Percentiles rank a stretch among this genome's conserved stretches.
Evolutionary conservation across 23 red algal species (phyloP).

Genomic region (Agarophyton chilense): DNA sequence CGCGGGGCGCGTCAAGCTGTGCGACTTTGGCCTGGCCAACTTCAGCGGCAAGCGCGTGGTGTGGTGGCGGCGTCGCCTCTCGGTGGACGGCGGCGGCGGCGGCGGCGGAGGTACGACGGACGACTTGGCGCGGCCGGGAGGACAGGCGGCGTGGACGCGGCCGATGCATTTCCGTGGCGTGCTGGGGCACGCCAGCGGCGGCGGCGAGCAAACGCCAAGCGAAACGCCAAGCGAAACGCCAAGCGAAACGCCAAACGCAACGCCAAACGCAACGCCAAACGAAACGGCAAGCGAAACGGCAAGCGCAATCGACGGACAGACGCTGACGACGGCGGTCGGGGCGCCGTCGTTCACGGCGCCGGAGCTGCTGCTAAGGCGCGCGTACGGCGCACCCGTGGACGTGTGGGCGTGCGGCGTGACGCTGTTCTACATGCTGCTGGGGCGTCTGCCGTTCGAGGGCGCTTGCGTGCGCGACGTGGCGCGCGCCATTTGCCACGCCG

Average conservation of each 20-base stretch:
- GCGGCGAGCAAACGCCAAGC: neutral
- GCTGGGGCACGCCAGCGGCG: neutral
- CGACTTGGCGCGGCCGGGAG: neutral
- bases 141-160: neutral
- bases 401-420: constrained; percentile 85
- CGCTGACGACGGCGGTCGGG: constrained; percentile 69
- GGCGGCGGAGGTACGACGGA: constrained; percentile 15
- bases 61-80: neutral
- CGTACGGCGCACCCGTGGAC: constrained; percentile 85
- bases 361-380: constrained; percentile 71
- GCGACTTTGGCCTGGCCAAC: constrained; percentile 89
- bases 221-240: no score
- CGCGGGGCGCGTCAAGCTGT: constrained; percentile 40
- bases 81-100: constrained; percentile 20
- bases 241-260: no score
- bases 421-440: constrained; percentile 74
- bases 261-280: no score
- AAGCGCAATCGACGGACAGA: constrained; percentile 35
- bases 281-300: no score
- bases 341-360: constrained; percentile 83
- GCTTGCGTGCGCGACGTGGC: constrained; percentile 49
- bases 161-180: no score
- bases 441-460: constrained; percentile 78
- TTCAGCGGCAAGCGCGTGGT: constrained; percentile 68
- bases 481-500: constrained; percentile 26